phyloP scores from a whole-genome alignment of 352 stramenopile genomes.

The Phytophthora citrophthora region DNA sequence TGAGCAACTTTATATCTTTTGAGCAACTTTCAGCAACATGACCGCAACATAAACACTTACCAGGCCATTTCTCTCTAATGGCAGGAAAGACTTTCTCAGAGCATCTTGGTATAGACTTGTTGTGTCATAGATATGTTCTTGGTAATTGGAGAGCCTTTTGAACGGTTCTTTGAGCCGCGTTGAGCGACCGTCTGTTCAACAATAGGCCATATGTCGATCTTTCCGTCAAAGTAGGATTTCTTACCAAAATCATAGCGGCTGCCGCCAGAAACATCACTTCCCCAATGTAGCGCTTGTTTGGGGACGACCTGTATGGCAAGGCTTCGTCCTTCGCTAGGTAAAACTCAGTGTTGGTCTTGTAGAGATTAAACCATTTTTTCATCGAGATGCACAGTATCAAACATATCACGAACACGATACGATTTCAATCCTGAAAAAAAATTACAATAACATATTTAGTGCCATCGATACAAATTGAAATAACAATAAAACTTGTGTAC shows the following conservation, averaged over 20 bases:
- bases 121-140: neutral
- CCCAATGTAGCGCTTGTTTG: neutral
- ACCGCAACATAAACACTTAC: neutral
- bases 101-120: neutral
- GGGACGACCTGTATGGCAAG: neutral
- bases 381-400: too few relatives aligned
- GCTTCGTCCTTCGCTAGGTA: neutral
- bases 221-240: neutral
- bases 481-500: neutral
- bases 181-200: neutral
- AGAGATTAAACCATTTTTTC: too few relatives aligned
- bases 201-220: neutral
- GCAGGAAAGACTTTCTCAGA: neutral
- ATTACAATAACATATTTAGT: neutral
- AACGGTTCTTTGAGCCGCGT: neutral
- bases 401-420: neutral
- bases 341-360: neutral
- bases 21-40: neutral
- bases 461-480: neutral
- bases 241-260: neutral
- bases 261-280: neutral
- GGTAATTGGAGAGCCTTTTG: neutral
- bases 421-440: neutral
- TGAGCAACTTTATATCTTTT: neutral
- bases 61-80: neutral